phyloP scores from a whole-genome alignment of 2,329 filamentous ascomycete genomes.

The Blastomyces gilchristii region DNA sequence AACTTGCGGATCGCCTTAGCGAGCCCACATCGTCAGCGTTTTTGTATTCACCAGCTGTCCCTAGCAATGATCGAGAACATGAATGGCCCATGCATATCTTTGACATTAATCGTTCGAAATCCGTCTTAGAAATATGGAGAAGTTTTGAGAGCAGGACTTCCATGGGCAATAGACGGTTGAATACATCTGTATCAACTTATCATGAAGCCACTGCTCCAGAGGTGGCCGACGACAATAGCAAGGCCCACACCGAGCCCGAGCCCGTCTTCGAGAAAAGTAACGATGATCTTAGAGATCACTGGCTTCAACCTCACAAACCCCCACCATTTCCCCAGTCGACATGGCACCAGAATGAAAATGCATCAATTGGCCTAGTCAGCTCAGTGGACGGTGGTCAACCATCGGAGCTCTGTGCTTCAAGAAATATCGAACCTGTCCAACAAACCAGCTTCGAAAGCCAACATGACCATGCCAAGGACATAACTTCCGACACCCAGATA shows the following conservation, averaged over 20 bases:
- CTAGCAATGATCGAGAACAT: conserved; percentile 13
- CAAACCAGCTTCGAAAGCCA: conserved; percentile 17
- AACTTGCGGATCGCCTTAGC: conserved; percentile 38
- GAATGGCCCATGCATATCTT: conserved; percentile 35
- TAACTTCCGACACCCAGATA: neutral
- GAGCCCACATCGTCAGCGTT: conserved; percentile 26
- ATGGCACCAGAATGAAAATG: neutral
- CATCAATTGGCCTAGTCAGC: neutral
- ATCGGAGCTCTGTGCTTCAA: neutral
- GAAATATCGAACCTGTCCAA: conserved; percentile 11
- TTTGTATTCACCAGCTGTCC: conserved; percentile 11
- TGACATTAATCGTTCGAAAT: conserved; percentile 35
- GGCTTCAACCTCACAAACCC: conserved; percentile 1
- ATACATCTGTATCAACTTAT: neutral
- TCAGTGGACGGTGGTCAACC: neutral
- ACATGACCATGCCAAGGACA: conserved; percentile 2
- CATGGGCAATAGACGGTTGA: neutral
- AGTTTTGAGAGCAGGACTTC: conserved; percentile 20
- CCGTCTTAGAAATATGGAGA: conserved; percentile 32
- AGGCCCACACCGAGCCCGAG: neutral
- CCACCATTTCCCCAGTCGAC: neutral
- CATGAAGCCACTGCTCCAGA: neutral
- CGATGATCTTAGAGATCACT: neutral
- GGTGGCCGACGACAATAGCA: too few relatives aligned
- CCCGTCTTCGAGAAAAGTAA: neutral